Evolutionary conservation across 306 rosid genomes (phyloP).

Genomic region (Cicer bijugum): DNA sequence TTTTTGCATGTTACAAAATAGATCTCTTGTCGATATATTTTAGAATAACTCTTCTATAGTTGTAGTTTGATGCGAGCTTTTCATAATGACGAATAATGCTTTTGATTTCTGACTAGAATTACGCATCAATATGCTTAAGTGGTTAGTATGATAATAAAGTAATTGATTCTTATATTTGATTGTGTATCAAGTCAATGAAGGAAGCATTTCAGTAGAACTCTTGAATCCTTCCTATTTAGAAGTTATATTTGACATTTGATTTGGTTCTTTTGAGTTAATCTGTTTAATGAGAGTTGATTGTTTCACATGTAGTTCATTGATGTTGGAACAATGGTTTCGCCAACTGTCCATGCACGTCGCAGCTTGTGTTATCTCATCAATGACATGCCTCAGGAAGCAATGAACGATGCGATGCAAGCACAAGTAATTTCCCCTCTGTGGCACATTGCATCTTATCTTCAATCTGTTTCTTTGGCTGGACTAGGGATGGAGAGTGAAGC

Average conservation of each 20-base stretch:
- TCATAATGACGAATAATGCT: background rate
- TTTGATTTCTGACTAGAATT: slow-evolving; percentile 1
- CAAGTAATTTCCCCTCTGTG: slow-evolving; percentile 71
- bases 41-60: background rate
- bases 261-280: slow-evolving; percentile 4
- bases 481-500: slow-evolving; percentile 74
- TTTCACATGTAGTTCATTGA: slow-evolving; percentile 63
- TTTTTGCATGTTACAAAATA: background rate
- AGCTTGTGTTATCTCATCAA: slow-evolving; percentile 70
- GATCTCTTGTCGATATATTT: background rate
- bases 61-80: background rate
- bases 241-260: slow-evolving; percentile 18
- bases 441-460: slow-evolving; percentile 84
- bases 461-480: slow-evolving; percentile 64
- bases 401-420: slow-evolving; percentile 76
- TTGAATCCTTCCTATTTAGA: slow-evolving; percentile 19
- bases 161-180: slow-evolving; percentile 9
- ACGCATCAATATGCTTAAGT: background rate
- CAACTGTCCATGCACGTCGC: slow-evolving; percentile 70
- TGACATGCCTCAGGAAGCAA: slow-evolving; percentile 68
- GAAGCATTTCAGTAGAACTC: slow-evolving; percentile 19
- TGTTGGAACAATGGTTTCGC: slow-evolving; percentile 80
- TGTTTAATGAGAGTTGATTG: slow-evolving; percentile 21
- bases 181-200: background rate
- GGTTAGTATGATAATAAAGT: background rate